Base-by-base conservation (phyloP, 2,329 filamentous ascomycete genomes). In the Aspergillus viridinutans region DNA sequence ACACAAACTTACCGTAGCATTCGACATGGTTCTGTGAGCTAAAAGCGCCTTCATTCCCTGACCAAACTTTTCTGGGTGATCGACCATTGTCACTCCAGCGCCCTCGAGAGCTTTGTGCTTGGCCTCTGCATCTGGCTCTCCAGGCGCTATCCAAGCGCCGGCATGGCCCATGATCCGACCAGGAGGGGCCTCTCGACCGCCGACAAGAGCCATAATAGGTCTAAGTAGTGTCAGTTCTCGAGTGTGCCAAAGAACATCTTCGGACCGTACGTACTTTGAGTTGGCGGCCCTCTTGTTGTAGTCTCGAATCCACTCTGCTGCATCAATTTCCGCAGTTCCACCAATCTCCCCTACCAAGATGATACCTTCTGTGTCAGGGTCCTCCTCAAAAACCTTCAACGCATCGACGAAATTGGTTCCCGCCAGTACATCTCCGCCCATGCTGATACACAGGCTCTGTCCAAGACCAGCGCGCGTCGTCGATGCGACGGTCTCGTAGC, bases 141-240 rank as follows among this genome's bases (percentile, higher is more conserved):
- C 87, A 6, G 85, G 80, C 1, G 85, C 80, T 53, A 80, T 79
- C 78, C 89, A 90, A 14, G 90, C 90, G 47, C 90, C 90, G 9
- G 89, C 88, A 70, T 93, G 90, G 9, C 90, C 90, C 88, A 92
- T 92, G 47, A 90, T 81, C 23, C 83, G 81, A 14, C 85, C 85
- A 17, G 78, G 76, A 5, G 82, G 81, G n/a, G 86, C 86, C 60
- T 84, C 75, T 50, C 86, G 75, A 4, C 90, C 89, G 29, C 83
- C 88, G 28, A 92, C 79, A 5, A 91, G 77, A 49, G 86, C 89
- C 67, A 88, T 85, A 48, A 92, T 89, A 0, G 90, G 89, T 64
- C 85, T 88, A 57, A 29, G 17, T 3, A 23, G 20, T 14, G 43
- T 28, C 14, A 10, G n/a, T 28, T 23, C 35, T 20, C 8, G 14